These are phyloP conservation scores for Vitis hybrid DNA, from an alignment of 177 flowering plant species.

Conservation along the genomic window DNA sequence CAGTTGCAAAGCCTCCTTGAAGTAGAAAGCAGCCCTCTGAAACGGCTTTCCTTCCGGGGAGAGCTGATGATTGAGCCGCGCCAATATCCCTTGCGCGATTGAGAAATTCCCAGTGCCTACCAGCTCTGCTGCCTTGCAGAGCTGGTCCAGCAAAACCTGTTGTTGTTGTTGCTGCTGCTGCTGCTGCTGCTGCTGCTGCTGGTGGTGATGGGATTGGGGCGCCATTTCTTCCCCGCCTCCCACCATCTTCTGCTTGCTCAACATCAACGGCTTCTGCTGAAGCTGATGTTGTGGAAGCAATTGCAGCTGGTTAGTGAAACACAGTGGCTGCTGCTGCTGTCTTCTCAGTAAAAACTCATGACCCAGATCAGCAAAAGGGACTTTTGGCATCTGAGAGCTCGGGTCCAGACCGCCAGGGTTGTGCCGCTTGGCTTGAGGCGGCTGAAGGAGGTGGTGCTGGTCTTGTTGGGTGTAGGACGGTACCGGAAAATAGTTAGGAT, in stretches of 20 bases:
- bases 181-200: conserved; percentile 21
- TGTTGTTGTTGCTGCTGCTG: conserved; percentile 42
- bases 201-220: conserved; percentile 11
- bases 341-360: conserved; percentile 17
- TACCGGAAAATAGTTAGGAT: conserved; percentile 17
- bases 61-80: conserved; percentile 99
- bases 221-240: conserved; percentile 30
- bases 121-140: conserved; percentile 66
- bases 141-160: conserved; percentile 54
- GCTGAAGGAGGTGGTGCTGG: conserved; percentile 14
- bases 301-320: conserved; percentile 32
- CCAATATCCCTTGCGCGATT: conserved; percentile 90
- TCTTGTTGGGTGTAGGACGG: conserved; percentile 11
- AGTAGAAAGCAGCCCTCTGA: conserved; percentile 44
- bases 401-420: conserved; percentile 16
- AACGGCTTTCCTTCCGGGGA: conserved; percentile 44
- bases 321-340: conserved; percentile 27
- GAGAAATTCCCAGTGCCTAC: conserved; percentile 57
- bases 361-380: conserved; percentile 14
- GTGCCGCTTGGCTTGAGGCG: conserved; percentile 21
- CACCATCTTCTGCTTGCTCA: conserved; percentile 25
- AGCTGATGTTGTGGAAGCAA: conserved; percentile 28
- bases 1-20: conserved; percentile 45
- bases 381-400: conserved; percentile 6
- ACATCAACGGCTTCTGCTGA: conserved; percentile 33